Percentiles rank a stretch among this genome's conserved stretches.
phyloP scores from a whole-genome alignment of 768 basidiomycete species.

The Trametes gibbosa region DNA sequence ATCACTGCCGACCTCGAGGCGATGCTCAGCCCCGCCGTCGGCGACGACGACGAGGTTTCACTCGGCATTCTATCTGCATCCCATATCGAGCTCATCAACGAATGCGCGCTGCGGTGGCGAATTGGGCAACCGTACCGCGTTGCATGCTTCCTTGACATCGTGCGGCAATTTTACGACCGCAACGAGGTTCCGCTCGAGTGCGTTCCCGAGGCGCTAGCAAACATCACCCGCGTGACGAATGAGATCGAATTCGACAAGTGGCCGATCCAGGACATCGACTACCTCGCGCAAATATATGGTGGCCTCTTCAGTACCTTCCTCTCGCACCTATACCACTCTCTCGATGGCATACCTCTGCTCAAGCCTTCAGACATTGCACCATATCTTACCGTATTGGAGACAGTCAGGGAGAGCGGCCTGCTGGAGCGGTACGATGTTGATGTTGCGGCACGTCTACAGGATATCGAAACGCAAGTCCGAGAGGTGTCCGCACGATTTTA shows the following conservation, averaged over 20 bases:
- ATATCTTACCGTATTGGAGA: constrained; percentile 65
- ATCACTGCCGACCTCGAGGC: constrained; percentile 82
- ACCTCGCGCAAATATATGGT: constrained; percentile 65
- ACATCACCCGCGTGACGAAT: constrained; percentile 63
- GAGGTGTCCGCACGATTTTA: constrained; percentile 61
- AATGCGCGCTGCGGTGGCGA: constrained; percentile 89
- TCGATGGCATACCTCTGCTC: constrained; percentile 72
- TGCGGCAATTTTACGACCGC: constrained; percentile 83
- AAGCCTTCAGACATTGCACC: constrained; percentile 69
- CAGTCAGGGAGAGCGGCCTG: constrained; percentile 65
- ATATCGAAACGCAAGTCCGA: constrained; percentile 65
- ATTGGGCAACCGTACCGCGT: constrained; percentile 77
- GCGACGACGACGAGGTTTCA: constrained; percentile 93
- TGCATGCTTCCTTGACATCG: constrained; percentile 79
- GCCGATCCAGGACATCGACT: constrained; percentile 82
- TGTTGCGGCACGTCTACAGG: constrained; percentile 59
- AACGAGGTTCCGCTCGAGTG: constrained; percentile 94
- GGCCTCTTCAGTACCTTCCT: constrained; percentile 85
- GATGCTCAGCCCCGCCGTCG: constrained; percentile 88
- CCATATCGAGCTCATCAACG: constrained; percentile 82
- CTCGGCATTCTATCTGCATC: constrained; percentile 80
- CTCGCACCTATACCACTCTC: constrained; percentile 76
- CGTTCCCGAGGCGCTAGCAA: constrained; percentile 83
- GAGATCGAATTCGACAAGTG: constrained; percentile 75
- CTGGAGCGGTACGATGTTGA: constrained; percentile 76